Evolutionary conservation across 495 filamentous ascomycete species (phyloP), one percentile per base, ranked within the genome.

Genomic region (Neurospora hispaniola): DNA sequence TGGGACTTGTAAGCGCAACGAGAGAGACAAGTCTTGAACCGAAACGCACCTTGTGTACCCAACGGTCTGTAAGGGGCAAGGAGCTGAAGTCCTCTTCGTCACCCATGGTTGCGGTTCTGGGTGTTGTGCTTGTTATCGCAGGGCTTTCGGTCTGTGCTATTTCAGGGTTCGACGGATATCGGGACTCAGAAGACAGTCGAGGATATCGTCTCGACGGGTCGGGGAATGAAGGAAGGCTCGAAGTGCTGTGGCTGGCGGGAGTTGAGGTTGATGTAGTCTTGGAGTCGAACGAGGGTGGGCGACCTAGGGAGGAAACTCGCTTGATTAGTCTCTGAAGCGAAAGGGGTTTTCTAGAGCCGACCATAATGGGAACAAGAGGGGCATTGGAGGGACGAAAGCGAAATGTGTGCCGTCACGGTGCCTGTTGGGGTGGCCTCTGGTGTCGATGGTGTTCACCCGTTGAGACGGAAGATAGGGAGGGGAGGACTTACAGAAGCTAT

Each of bases 31-130:
- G 54, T 35, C 27, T 66, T 35, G 54, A 7, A 18, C 27, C 41
- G 54, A 43, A 35, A 78, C 86, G 76, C 78, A 93, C 91, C 88
- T 98, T 98, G 85, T 98, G 94, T 54, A 89, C 81, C 81, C 94
- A 97, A 78, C 93, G 88, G 72, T 97, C 94, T 10, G 89, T 87
- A 48, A 97, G 82, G 16, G 94, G 91, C 68, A 98, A 84, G 74
- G 90, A 88, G 81, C 89, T 92, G 79, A 91, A 96, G 79, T 97
- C 94, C 74, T 94, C 92, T 80, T 94, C 92, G 77, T 92, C 90
- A 20, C 88, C 89, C 90, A 92, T 92, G 72, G 71, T 77, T 74
- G 54, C 54, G 54, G 54, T 66, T 66, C 71, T 76, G 70, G 74
- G 72, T 69, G 43, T 71, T 31, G 71, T 10, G 62, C 39, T 42